A percentile compares a stretch with the other conserved stretches of the same genome.
These are phyloP conservation scores for Roridomyces roridus DNA, from an alignment of 768 basidiomycete species.

Conservation along the genomic window DNA sequence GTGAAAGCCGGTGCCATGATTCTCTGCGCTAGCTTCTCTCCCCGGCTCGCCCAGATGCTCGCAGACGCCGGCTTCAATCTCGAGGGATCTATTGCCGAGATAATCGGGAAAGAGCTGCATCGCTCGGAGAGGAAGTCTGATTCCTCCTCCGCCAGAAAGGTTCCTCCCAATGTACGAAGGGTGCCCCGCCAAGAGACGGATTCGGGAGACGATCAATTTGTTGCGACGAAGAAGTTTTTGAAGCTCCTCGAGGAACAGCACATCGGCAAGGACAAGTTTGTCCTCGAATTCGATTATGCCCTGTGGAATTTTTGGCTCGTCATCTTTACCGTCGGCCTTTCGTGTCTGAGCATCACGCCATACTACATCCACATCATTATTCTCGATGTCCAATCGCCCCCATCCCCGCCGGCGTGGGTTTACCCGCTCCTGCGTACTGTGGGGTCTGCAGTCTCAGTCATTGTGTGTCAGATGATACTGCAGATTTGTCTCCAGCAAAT, in stretches of 20 bases:
- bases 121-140: background rate
- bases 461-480: background rate
- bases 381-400: background rate
- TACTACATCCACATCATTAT: background rate
- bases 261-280: background rate
- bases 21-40: background rate
- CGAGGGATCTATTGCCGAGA: background rate
- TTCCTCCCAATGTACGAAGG: too few relatives aligned
- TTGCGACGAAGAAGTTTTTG: background rate
- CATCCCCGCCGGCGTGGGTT: background rate
- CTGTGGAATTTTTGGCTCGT: background rate
- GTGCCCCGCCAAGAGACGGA: too few relatives aligned
- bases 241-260: slow-evolving; percentile 1
- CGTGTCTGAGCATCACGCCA: background rate
- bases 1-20: background rate
- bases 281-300: background rate
- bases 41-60: background rate
- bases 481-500: background rate
- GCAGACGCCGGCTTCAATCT: background rate
- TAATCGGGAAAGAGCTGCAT: background rate
- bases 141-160: too few relatives aligned
- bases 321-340: background rate
- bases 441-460: background rate
- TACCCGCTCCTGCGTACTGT: background rate
- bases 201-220: background rate